Base-by-base conservation (phyloP, 345 rosid species). In the Eucalyptus cladocalyx region DNA sequence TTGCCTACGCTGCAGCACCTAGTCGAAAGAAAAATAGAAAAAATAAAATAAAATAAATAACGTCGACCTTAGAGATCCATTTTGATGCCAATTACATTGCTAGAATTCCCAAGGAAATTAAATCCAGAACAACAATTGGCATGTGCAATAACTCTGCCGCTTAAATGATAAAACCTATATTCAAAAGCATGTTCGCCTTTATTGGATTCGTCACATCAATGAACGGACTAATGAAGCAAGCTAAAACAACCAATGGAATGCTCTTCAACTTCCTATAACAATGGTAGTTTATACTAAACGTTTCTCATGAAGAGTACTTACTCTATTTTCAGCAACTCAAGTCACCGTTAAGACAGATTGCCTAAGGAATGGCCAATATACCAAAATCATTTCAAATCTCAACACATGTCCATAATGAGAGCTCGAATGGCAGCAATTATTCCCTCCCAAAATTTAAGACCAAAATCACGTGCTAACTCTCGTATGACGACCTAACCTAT, bases 1-100 rank as follows among this genome's bases (percentile, higher is more conserved):
- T 92, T 97, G 99, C 93, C 97, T 95, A 16, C 94, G 93, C 69
- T 97, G 97, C 86, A 97, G 89, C 18, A 97, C 96, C 99, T 96
- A 42, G 49, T 48, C 30, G 30, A 81, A 88, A 88, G 87, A 21
- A 58, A 43, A 40, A 10, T 60, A 8, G 28, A 51, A 86, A 45
- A 23, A 86, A 18, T 6, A 32, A 32, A 86, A 32, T 19, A 51
- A 32, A 32, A 47, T 49, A 32, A 86, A 40, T 76, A 76, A 76
- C 0, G 47, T 76, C 5, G 2, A 37, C 83, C 83, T 37, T 26
- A 72, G 45, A 72, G 45, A 72, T 37, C 83, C 83, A 72, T 40
- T 76, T 76, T 40, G 30, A 40, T 40, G 85, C 47, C 85, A 76
- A 76, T 21, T 9, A 40, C 24, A 69, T 76, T 76, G 16, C 85